A percentile compares a stretch with the other conserved stretches of the same genome.
Conservation (phyloP, 345 rosid species). For the Orychophragmus violaceus region DNA sequence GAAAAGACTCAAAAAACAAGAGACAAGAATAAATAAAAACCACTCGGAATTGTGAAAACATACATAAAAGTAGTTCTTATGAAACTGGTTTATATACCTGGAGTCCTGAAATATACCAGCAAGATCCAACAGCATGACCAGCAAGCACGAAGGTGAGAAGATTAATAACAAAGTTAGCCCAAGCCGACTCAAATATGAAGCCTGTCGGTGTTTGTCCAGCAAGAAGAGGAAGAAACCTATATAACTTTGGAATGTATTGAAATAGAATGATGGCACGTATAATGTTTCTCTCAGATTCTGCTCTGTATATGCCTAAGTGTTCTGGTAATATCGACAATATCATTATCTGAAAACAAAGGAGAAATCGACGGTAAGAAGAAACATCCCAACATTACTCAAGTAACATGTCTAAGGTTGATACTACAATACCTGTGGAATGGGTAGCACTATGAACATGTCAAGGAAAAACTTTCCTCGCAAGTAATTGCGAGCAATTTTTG, state of each 20-base stretch:
- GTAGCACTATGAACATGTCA: conserved; percentile 60
- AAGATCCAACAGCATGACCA: conserved; percentile 77
- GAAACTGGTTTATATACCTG: too few species aligned
- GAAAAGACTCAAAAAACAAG: neutral
- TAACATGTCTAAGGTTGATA: too few species aligned
- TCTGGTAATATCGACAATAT: conserved; percentile 43
- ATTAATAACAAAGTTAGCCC: conserved; percentile 82
- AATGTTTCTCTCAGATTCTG: conserved; percentile 62
- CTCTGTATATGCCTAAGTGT: conserved; percentile 38
- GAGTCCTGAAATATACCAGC: conserved; percentile 83
- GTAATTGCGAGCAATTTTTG: conserved; percentile 59
- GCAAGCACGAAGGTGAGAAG: conserved; percentile 66
- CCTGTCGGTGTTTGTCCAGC: conserved; percentile 71
- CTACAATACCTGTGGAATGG: conserved; percentile 59
- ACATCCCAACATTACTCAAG: neutral
- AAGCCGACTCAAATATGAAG: conserved; percentile 80
- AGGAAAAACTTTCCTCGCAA: conserved; percentile 47
- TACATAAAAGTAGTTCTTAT: too few species aligned
- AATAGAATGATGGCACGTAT: conserved; percentile 55
- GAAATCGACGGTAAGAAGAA: neutral
- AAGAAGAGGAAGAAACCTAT: conserved; percentile 60
- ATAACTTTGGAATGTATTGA: conserved; percentile 73
- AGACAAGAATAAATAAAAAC: too few species aligned
- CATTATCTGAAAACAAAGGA: conserved; percentile 41
- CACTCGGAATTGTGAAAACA: too few species aligned